Percentiles rank a stretch among this genome's conserved stretches.
These are phyloP conservation scores for Spergularia marina DNA, from an alignment of 148 eudicot species.

Conservation along the genomic window DNA sequence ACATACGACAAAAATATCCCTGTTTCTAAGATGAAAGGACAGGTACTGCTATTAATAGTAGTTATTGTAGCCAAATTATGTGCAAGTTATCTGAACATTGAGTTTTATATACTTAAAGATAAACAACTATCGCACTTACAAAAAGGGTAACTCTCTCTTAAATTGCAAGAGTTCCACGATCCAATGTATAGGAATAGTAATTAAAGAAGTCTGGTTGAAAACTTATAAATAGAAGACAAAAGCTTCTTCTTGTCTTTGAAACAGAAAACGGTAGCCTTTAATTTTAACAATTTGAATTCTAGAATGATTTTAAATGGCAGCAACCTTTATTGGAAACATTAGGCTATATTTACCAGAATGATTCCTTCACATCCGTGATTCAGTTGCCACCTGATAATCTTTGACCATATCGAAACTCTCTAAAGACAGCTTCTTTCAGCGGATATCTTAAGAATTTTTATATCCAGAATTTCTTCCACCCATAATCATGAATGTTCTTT, in stretches of 20 bases:
- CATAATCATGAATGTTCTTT: not conserved
- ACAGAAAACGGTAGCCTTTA: too few species aligned
- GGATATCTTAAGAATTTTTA: not conserved
- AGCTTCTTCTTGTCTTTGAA: not conserved
- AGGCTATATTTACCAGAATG: too few species aligned
- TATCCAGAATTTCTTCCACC: conserved; percentile 2
- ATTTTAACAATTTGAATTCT: too few species aligned
- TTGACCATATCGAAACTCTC: not conserved
- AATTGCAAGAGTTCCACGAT: not conserved
- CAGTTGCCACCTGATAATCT: too few species aligned
- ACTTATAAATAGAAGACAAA: too few species aligned
- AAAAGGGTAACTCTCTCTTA: not conserved
- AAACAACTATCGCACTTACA: not conserved
- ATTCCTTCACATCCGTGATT: too few species aligned
- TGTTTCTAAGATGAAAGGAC: not conserved
- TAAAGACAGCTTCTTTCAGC: not conserved
- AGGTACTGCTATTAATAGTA: not conserved
- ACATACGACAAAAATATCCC: conserved; percentile 3
- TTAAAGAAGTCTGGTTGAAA: too few species aligned
- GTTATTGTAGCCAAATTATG: not conserved
- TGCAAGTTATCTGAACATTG: not conserved
- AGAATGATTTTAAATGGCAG: too few species aligned
- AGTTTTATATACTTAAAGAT: not conserved
- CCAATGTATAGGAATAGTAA: not conserved
- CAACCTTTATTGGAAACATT: too few species aligned